phyloP scores from a whole-genome alignment of 305 asterid species.

The Solanum hybrid region DNA sequence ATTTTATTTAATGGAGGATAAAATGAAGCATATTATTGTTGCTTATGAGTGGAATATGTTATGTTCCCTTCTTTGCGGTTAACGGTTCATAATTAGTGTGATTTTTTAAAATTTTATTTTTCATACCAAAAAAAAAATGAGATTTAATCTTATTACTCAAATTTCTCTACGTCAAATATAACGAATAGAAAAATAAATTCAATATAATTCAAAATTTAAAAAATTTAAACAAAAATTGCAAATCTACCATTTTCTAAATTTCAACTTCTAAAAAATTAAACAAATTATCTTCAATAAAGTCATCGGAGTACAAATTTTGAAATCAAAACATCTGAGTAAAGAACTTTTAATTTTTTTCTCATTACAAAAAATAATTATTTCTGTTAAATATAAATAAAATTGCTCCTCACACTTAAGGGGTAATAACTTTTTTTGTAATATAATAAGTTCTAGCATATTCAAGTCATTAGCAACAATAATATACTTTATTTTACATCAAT shows the following conservation, averaged over 20 bases:
- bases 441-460: not conserved
- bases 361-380: too few species aligned
- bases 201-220: not conserved
- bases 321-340: too few species aligned
- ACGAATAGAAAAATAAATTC: too few species aligned
- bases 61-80: not conserved
- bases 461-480: not conserved
- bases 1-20: not conserved
- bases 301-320: not conserved
- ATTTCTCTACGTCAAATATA: too few species aligned
- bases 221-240: not conserved
- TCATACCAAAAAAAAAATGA: not conserved
- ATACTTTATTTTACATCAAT: not conserved
- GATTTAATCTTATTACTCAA: not conserved
- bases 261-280: not conserved
- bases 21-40: not conserved
- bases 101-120: too few species aligned
- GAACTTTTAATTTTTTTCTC: not conserved
- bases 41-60: not conserved
- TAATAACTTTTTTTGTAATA: too few species aligned
- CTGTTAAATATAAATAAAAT: not conserved
- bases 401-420: not conserved
- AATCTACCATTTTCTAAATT: not conserved
- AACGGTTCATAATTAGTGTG: not conserved
- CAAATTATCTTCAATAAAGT: not conserved